These are phyloP conservation scores for Exophiala mesophila DNA, from an alignment of 2,329 filamentous ascomycete genomes.

Conservation along the genomic window DNA sequence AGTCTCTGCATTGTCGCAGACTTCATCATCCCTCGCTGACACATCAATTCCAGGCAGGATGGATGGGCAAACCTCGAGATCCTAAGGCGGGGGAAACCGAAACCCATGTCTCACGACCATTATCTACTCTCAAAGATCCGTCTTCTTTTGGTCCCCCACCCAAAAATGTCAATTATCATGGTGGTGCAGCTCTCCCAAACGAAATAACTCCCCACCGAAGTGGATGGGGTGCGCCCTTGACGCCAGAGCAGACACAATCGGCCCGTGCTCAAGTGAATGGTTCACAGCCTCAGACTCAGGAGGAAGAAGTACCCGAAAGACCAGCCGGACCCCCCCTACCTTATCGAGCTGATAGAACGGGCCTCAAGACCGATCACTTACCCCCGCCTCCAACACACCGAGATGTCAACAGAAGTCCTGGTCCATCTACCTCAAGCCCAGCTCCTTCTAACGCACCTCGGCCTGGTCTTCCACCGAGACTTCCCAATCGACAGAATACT, in stretches of 20 bases:
- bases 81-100: constrained; percentile 31
- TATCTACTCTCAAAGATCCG: constrained; percentile 70
- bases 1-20: too few species aligned
- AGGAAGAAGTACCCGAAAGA: constrained; percentile 35
- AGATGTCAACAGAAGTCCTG: constrained; percentile 27
- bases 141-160: constrained; percentile 75
- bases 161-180: constrained; percentile 54
- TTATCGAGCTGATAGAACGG: constrained; percentile 66
- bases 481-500: constrained; percentile 62
- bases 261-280: constrained; percentile 30
- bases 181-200: constrained; percentile 41
- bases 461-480: constrained; percentile 60
- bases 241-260: constrained; percentile 35
- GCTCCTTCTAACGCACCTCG: constrained; percentile 37
- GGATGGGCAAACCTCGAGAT: constrained; percentile 54
- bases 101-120: constrained; percentile 56
- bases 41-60: constrained; percentile 45
- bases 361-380: constrained; percentile 62
- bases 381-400: constrained; percentile 63
- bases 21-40: constrained; percentile 4
- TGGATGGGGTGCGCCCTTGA: constrained; percentile 42
- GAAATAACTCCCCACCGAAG: constrained; percentile 41
- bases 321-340: constrained; percentile 54
- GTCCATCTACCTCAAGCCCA: constrained; percentile 25
- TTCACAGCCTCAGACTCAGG: constrained; percentile 24